A percentile compares a stretch with the other conserved stretches of the same genome.
These are phyloP conservation scores for Sporobolomyces pararoseus DNA, from an alignment of 768 basidiomycete genomes.

Conservation along the genomic window DNA sequence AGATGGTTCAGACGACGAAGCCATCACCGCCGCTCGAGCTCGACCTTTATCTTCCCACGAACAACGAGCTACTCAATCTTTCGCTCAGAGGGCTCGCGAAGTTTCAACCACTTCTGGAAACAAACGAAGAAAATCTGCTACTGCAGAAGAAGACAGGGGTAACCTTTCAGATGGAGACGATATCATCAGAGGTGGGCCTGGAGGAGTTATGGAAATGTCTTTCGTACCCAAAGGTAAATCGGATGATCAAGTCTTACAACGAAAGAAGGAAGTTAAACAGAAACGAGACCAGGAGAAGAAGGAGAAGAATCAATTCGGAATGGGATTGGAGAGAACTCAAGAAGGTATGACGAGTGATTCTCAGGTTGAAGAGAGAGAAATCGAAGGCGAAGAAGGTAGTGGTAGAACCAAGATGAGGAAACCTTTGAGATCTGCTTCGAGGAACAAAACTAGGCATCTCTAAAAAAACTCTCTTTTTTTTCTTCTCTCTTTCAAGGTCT, in stretches of 20 bases:
- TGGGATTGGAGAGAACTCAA: slow-evolving; percentile 70
- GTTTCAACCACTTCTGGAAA: not conserved
- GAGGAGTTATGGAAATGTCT: slow-evolving; percentile 46
- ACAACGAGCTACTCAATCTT: slow-evolving; percentile 32
- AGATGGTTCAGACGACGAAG: slow-evolving; percentile 48
- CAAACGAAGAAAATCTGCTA: slow-evolving; percentile 33
- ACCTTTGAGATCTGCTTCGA: slow-evolving; percentile 81
- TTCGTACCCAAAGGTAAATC: slow-evolving; percentile 41
- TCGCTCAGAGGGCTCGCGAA: slow-evolving; percentile 34
- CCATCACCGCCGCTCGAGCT: slow-evolving; percentile 11
- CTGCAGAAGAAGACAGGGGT: not conserved
- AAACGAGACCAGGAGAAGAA: slow-evolving; percentile 50
- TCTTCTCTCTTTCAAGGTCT: too few species aligned
- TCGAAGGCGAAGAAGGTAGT: slow-evolving; percentile 61
- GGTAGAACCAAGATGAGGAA: slow-evolving; percentile 77
- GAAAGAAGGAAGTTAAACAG: slow-evolving; percentile 51
- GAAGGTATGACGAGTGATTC: slow-evolving; percentile 59
- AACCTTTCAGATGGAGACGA: slow-evolving; percentile 43
- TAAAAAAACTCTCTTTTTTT: not conserved
- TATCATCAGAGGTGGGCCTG: slow-evolving; percentile 49
- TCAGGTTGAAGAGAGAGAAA: slow-evolving; percentile 43
- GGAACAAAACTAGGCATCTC: slow-evolving; percentile 57
- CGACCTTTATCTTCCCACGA: slow-evolving; percentile 27
- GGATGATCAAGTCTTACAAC: slow-evolving; percentile 49
- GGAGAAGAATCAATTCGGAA: slow-evolving; percentile 69